Base-by-base conservation (phyloP, 768 basidiomycete genomes). In the Polyporus arcularius region DNA sequence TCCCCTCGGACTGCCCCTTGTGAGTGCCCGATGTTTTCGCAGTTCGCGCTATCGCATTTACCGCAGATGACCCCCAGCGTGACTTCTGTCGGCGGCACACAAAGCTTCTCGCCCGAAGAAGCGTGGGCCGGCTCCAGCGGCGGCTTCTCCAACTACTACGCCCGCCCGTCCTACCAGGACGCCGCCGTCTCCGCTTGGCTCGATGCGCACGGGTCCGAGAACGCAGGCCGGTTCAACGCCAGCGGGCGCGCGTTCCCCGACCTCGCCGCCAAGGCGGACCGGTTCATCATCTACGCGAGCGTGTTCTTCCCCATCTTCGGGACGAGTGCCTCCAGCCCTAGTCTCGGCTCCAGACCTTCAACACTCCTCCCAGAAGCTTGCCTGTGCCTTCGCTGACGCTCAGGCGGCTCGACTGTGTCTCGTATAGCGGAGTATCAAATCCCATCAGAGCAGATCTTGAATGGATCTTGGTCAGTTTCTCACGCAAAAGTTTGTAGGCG, bases 241-340 rank as follows among this genome's bases (percentile, higher is more conserved):
- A 72, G 61, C 70, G 79, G 78, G 38, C 80, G 80, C 50, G 79
- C 67, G 2, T 82, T 74, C 70, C 82, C 82, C 26, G 81, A 82
- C 68, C 70, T 82, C 50, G 71, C 79, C 26, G 80, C 82, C 6
- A 67, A 71, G 53, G 76, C 73, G 10, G 63, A 71, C 45, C 61
- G 68, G 58, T 71, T 72, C 58, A 4, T 66, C 30, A 35, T 60
- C 8, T 67, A 53, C 16, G 58, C 63, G 32, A 68, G 68, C 16
- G 61, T 61, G 31, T 72, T 71, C 59, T 68, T 61, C 46, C 67
- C 67, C 26, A 63, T 73, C 2, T 62, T 57, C 1, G 89, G 89
- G 35, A 91, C 89, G 2, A 88, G 86, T 11, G 84, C 85, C 1
- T 67, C 87, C 1, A 68, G 85, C 7, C 89, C 89, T n/a, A n/a